Conservation (phyloP, 495 filamentous ascomycete species). For the Tirmania nivea region DNA sequence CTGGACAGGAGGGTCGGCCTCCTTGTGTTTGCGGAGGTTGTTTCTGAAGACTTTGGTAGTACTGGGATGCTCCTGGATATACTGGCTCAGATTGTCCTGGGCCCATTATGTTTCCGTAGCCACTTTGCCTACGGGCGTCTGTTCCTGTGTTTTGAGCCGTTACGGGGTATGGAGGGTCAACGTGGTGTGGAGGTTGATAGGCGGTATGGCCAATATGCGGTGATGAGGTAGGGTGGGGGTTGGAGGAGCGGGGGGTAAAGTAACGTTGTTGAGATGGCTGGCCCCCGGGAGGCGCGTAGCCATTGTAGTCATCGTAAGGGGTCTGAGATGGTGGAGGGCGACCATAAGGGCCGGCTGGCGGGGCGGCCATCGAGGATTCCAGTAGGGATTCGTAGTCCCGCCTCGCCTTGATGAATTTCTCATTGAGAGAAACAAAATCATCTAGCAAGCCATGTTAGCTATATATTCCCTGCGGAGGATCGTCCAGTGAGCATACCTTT, state of each 20-base stretch:
- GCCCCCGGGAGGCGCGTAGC: conserved; percentile 20
- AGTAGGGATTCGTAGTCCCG: conserved; percentile 90
- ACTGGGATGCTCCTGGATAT: conserved; percentile 10
- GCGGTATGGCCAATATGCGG: conserved; percentile 17
- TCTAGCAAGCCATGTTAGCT: conserved; percentile 31
- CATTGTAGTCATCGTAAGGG: conserved; percentile 35
- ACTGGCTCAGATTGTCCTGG: conserved; percentile 6
- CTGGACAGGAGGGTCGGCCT: not conserved
- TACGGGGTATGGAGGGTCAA: not conserved
- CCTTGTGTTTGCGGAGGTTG: not conserved
- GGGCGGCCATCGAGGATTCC: conserved; percentile 85
- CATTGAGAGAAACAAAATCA: conserved; percentile 93
- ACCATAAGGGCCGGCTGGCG: conserved; percentile 50
- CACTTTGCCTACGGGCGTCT: conserved; percentile 11
- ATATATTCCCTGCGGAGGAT: not conserved
- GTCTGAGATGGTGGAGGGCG: conserved; percentile 34
- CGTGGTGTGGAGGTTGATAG: conserved; percentile 19
- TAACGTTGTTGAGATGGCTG: conserved; percentile 11
- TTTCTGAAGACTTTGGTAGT: conserved; percentile 4
- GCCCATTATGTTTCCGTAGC: conserved; percentile 12
- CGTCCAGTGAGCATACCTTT: conserved; percentile 41
- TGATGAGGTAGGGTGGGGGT: conserved; percentile 20
- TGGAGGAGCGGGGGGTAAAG: conserved; percentile 17
- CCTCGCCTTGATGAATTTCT: conserved; percentile 97
- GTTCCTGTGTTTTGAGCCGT: conserved; percentile 10